Evolutionary conservation across 345 rosid genomes (phyloP).

Genomic region (Euphorbia pulcherrima): DNA sequence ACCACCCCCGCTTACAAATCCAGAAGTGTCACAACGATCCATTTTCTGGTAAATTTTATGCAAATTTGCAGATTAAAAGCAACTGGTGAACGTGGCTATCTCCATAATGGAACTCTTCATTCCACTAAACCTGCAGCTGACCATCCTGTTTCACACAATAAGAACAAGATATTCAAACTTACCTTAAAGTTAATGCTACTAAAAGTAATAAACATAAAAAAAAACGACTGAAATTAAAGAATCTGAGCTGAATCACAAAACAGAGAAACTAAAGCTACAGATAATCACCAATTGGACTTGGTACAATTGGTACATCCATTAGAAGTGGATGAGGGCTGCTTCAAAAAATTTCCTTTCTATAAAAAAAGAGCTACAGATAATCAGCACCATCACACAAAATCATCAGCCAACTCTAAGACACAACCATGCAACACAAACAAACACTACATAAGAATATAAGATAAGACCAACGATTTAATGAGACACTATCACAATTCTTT

Average conservation of each 20-base stretch:
- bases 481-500: neutral
- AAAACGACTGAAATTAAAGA: neutral
- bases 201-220: neutral
- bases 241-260: neutral
- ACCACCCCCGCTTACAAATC: slow-evolving; percentile 94
- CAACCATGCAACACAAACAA: neutral
- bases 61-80: slow-evolving; percentile 31
- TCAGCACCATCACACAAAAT: neutral
- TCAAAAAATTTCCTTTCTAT: no score
- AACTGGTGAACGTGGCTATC: slow-evolving; percentile 15
- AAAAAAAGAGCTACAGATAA: neutral
- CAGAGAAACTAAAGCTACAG: neutral
- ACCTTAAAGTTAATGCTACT: neutral
- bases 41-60: slow-evolving; percentile 30
- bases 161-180: slow-evolving; percentile 11
- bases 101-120: slow-evolving; percentile 25
- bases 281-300: no score
- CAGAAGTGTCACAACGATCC: slow-evolving; percentile 80
- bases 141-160: slow-evolving; percentile 52
- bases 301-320: no score
- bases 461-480: no score
- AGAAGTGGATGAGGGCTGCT: no score
- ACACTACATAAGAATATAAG: no score
- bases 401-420: neutral
- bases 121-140: slow-evolving; percentile 23